These are phyloP conservation scores for Kockiozyma suomiensis DNA, from an alignment of 805 yeast genomes.

Conservation along the genomic window DNA sequence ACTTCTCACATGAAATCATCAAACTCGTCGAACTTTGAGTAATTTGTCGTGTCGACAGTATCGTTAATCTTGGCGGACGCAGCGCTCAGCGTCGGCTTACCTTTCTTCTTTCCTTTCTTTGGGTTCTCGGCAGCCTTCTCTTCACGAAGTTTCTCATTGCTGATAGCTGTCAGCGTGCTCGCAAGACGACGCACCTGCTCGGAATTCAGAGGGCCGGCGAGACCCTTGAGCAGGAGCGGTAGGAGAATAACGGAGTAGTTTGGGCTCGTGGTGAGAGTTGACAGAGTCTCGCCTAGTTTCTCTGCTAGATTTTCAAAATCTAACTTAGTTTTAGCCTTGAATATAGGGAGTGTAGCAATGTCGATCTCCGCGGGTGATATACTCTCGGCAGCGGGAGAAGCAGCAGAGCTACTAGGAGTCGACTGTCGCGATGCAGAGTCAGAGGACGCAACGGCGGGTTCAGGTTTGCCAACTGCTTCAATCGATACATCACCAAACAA, in stretches of 20 bases:
- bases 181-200: conserved; percentile 85
- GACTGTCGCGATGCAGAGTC: conserved; percentile 34
- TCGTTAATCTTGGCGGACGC: conserved; percentile 69
- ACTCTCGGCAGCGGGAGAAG: not conserved
- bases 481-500: conserved; percentile 66
- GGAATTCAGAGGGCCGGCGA: conserved; percentile 75
- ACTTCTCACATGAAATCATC: conserved; percentile 48
- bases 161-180: conserved; percentile 76
- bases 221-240: conserved; percentile 81
- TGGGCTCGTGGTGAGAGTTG: conserved; percentile 54
- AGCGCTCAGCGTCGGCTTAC: conserved; percentile 80
- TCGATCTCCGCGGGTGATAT: conserved; percentile 4
- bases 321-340: conserved; percentile 75
- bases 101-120: conserved; percentile 79
- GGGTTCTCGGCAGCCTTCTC: conserved; percentile 49
- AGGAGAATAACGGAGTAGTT: conserved; percentile 72
- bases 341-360: conserved; percentile 52
- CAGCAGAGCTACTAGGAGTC: not conserved
- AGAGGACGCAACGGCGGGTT: not conserved
- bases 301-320: conserved; percentile 81
- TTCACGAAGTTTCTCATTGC: conserved; percentile 83
- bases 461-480: not conserved
- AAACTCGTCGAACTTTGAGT: conserved; percentile 48
- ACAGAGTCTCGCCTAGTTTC: conserved; percentile 51
- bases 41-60: conserved; percentile 55